phyloP scores from a whole-genome alignment of 2,329 filamentous ascomycete species.

The Aspergillus ochraceus region DNA sequence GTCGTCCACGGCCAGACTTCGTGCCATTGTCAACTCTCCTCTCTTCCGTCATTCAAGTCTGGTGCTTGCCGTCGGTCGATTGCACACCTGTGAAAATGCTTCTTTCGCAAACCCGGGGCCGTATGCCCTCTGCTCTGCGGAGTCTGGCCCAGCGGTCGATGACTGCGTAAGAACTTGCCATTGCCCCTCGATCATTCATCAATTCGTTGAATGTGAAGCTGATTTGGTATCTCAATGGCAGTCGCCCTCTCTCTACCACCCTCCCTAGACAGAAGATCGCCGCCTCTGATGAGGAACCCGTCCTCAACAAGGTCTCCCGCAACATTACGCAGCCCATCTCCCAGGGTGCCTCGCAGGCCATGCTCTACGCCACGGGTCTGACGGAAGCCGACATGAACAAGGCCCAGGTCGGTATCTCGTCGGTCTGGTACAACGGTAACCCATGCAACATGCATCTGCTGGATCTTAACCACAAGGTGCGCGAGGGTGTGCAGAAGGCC shows the following conservation, averaged over 20 bases:
- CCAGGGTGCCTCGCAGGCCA: slow-evolving; percentile 96
- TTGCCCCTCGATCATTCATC: not conserved
- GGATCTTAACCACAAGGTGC: slow-evolving; percentile 79
- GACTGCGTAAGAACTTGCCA: slow-evolving; percentile 4
- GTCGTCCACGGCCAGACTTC: not conserved
- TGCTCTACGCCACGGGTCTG: slow-evolving; percentile 95
- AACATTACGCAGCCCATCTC: slow-evolving; percentile 95
- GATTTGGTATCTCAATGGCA: slow-evolving; percentile 9
- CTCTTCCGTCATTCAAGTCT: slow-evolving; percentile 2
- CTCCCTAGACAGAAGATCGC: slow-evolving; percentile 42
- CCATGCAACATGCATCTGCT: slow-evolving; percentile 99
- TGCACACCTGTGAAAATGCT: slow-evolving; percentile 23
- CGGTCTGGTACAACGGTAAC: slow-evolving; percentile 97
- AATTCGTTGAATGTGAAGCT: not conserved
- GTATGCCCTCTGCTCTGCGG: slow-evolving; percentile 29
- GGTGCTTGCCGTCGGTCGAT: not conserved
- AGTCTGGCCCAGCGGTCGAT: slow-evolving; percentile 18
- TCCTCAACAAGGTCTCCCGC: slow-evolving; percentile 79
- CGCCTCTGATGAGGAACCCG: slow-evolving; percentile 49
- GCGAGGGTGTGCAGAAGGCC: slow-evolving; percentile 69
- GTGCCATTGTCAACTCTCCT: not conserved
- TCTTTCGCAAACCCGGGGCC: slow-evolving; percentile 30
- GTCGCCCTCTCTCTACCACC: slow-evolving; percentile 44
- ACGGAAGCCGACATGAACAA: slow-evolving; percentile 87
- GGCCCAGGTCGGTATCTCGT: slow-evolving; percentile 95